phyloP scores from a whole-genome alignment of 345 rosid species.

The Clarkia xantiana region DNA sequence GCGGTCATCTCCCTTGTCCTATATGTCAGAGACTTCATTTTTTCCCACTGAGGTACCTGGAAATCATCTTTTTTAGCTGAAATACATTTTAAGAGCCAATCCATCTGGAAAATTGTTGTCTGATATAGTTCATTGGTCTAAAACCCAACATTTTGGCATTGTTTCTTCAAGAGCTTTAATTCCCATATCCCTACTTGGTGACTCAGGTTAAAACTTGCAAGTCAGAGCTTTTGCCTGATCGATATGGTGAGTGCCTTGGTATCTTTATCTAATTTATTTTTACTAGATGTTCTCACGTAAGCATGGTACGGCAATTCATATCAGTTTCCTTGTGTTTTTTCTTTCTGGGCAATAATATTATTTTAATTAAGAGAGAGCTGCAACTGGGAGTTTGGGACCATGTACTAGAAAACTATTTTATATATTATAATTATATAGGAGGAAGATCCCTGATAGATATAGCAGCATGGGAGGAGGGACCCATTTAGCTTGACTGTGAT shows the following conservation, averaged over 20 bases:
- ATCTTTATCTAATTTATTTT: neutral
- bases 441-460: too few species aligned
- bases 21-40: constrained; percentile 12
- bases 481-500: neutral
- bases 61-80: neutral
- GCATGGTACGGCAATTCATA: too few species aligned
- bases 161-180: neutral
- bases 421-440: too few species aligned
- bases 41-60: constrained; percentile 20
- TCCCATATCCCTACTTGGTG: constrained; percentile 8
- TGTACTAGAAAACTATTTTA: too few species aligned
- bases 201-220: constrained; percentile 24
- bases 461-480: too few species aligned
- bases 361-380: too few species aligned
- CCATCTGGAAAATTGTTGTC: neutral
- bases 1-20: constrained; percentile 14
- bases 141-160: neutral
- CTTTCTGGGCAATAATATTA: too few species aligned
- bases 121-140: neutral
- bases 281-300: too few species aligned
- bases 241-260: constrained; percentile 19
- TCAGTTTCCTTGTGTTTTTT: too few species aligned
- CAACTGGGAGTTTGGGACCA: too few species aligned
- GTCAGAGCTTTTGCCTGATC: constrained; percentile 17
- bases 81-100: too few species aligned